Conservation (phyloP, 306 rosid genomes). For the Canavalia gladiata region DNA sequence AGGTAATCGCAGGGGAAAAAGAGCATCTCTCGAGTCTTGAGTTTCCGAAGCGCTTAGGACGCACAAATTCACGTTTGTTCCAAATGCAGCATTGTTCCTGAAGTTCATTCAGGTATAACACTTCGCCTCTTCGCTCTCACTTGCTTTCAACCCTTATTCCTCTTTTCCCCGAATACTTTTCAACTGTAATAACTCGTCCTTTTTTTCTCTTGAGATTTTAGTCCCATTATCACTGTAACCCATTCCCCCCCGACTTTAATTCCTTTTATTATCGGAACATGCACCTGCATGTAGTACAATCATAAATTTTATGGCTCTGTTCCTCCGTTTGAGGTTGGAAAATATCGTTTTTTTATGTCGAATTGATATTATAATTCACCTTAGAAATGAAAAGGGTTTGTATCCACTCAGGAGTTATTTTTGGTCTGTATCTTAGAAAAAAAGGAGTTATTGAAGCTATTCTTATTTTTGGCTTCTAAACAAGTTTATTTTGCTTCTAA, state of each 20-base stretch:
- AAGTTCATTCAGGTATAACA: constrained; percentile 42
- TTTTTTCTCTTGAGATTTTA: not conserved
- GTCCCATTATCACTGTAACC: constrained; percentile 21
- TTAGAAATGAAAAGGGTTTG: not conserved
- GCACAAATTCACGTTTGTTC: constrained; percentile 15
- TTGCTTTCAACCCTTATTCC: not conserved
- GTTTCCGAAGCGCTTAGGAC: constrained; percentile 32
- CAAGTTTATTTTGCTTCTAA: not conserved
- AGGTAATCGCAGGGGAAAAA: not conserved
- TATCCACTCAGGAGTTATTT: not conserved
- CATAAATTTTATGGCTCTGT: not conserved
- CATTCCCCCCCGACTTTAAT: not conserved
- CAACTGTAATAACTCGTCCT: not conserved
- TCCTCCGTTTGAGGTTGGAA: constrained; percentile 18
- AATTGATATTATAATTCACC: not conserved
- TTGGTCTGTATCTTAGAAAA: not conserved
- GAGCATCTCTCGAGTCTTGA: not conserved
- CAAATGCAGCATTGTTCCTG: constrained; percentile 43
- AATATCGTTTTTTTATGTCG: not conserved
- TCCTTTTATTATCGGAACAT: not conserved
- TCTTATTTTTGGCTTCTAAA: not conserved
- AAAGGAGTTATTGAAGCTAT: constrained; percentile 1
- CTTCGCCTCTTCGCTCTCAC: constrained; percentile 33
- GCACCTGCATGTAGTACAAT: constrained; percentile 32
- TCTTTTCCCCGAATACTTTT: not conserved